phyloP scores from a whole-genome alignment of 352 stramenopile genomes.

The Globisporangium solare region DNA sequence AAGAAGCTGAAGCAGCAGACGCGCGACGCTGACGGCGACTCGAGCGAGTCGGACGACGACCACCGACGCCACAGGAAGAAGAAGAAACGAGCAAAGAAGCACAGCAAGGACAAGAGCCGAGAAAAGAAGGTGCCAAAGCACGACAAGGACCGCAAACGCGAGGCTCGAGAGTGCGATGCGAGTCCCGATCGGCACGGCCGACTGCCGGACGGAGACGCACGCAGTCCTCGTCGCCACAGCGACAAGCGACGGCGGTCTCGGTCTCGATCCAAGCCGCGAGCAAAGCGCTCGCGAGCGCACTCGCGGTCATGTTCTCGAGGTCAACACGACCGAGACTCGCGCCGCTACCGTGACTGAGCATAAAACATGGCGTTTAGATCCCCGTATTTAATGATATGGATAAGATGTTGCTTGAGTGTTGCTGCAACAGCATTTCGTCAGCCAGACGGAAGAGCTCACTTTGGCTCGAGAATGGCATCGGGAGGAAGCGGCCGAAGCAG shows the following conservation, averaged over 20 bases:
- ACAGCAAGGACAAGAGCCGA: constrained; percentile 14
- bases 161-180: no score
- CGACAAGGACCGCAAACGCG: neutral
- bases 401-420: neutral
- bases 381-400: no score
- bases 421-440: neutral
- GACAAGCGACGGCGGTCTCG: neutral
- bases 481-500: constrained; percentile 5
- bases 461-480: neutral
- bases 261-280: neutral
- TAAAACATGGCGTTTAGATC: no score
- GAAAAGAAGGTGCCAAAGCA: neutral
- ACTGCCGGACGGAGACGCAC: no score
- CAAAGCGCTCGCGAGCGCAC: no score
- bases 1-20: constrained; percentile 48
- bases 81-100: constrained; percentile 12
- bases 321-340: no score
- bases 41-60: constrained; percentile 15
- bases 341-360: no score
- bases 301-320: no score
- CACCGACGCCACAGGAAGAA: constrained; percentile 24
- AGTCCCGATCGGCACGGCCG: no score
- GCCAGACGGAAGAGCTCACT: no score
- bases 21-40: constrained; percentile 4
- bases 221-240: no score